Base-by-base conservation (phyloP, 1,284 basidiomycete genomes). In the Apiotrichum gamsii region DNA sequence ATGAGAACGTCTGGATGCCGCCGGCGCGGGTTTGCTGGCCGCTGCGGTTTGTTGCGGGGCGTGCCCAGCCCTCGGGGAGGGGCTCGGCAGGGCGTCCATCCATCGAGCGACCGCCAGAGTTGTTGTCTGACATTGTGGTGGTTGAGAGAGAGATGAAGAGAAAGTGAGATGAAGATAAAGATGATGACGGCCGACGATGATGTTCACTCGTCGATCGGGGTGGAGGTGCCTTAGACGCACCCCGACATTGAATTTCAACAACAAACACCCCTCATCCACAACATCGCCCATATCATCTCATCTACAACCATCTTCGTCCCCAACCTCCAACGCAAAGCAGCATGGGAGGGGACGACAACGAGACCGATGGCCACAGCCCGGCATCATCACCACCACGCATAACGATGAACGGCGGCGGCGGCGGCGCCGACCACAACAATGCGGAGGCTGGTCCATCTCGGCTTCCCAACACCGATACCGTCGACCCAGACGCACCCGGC, bases 21-120 rank as follows among this genome's bases (percentile, higher is more conserved):
- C 29, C 20, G 29, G 50, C 52, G 35, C 36, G 25, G 20, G n/a
- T 29, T n/a, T 21, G 24, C 23, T 30, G 32, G 23, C 41, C 32
- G 32, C 41, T 31, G n/a, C 9, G 15, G 4, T 8, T 16, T 21
- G 40, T 13, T 13, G 23, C 29, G 14, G 40, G 58, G 48, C 49
- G 58, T 30, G 61, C 64, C 69, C 70, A 72, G 24, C 64, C 65
- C 34, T 57, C 60, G 8, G 70, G 70, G 9, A 70, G 45, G 3
- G 60, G 33, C 21, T 64, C 60, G 3, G 52, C 62, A 0, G 57
- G 47, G 24, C 52, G 39, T 1, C 68, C 68, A 23, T 52, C 54
- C 11, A 69, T 49, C 1, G 62, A 69, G 40, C 54, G 51, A 0
- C 58, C 54, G 10, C 56, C n/a, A n/a, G n/a, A 20, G 42, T 43